Conservation (phyloP, 805 yeast genomes). For the Candida nemodendra region DNA sequence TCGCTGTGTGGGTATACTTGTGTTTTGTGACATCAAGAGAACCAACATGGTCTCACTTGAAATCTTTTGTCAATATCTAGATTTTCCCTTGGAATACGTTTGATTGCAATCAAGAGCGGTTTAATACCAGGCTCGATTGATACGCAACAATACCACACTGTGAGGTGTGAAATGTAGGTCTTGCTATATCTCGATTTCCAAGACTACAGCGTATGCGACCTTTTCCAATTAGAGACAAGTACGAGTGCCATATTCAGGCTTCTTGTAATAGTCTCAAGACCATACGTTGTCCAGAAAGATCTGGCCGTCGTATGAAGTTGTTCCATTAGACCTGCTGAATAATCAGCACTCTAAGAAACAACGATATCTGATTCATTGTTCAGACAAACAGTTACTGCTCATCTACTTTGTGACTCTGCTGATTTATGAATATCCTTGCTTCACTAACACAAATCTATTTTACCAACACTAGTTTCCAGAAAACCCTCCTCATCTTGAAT, state of each 20-base stretch:
- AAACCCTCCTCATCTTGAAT: too few species aligned
- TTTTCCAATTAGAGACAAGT: slow-evolving; percentile 31
- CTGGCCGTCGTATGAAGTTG: slow-evolving; percentile 13
- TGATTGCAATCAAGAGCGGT: slow-evolving; percentile 26
- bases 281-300: slow-evolving; percentile 9
- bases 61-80: slow-evolving; percentile 11
- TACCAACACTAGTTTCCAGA: too few species aligned
- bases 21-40: too few species aligned
- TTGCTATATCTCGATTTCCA: slow-evolving; percentile 21
- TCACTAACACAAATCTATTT: too few species aligned
- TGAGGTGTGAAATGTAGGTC: slow-evolving; percentile 22
- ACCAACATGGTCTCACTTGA: slow-evolving; percentile 5
- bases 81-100: slow-evolving; percentile 37
- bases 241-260: slow-evolving; percentile 24
- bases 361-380: too few species aligned
- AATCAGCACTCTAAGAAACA: too few species aligned
- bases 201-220: slow-evolving; percentile 29
- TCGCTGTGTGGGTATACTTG: slow-evolving; percentile 1
- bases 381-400: too few species aligned
- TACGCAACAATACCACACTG: slow-evolving; percentile 30
- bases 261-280: slow-evolving; percentile 36
- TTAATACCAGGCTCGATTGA: slow-evolving; percentile 4
- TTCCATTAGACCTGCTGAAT: slow-evolving; percentile 6
- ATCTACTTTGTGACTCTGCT: too few species aligned
- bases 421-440: too few species aligned